Evolutionary conservation across 441 rosid species (phyloP), one percentile per base, ranked within the genome.

Genomic region (Jatropha podagrica): DNA sequence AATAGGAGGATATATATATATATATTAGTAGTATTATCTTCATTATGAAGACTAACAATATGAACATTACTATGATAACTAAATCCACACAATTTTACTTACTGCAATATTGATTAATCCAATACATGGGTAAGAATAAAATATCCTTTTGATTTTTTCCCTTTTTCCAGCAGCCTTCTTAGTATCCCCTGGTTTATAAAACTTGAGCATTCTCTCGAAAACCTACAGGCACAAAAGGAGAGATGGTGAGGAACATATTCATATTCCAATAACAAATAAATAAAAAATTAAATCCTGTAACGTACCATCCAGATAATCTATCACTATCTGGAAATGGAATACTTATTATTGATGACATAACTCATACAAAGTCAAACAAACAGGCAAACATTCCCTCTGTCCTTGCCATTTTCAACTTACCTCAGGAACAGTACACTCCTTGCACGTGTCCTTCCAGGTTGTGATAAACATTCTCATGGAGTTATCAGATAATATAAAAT

Each of bases 101-200:
- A 96, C 99, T 82, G 97, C 98, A 72, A 94, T 85, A 85, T 92
- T 92, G 79, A 96, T 83, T 77, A 96, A 82, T 75, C 97, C 99
- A 81, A 85, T 81, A 79, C 80, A 85, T 27, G 98, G 99, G 73
- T 81, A 78, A 23, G 86, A 85, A 52, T 86, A 80, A 81, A 89
- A 83, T 76, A 81, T 58, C 54, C 80, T 73, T 70, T 80, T 88
- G 78, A 86, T 69, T 81, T 81, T 85, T 85, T 78, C 86, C 78
- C 81, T 63, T 51, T 40, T 78, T 40, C 71, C 86, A 79, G 64
- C 78, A 71, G 77, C 72, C 69, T 56, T 74, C 68, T 64, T 81
- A 66, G 74, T 67, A 79, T 79, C 81, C 74, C 71, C 72, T 59
- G 81, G 80, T 73, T 72, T 78, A 82, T 90, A 92, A 65, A 85